Evolutionary conservation across 2,329 filamentous ascomycete species (phyloP), one percentile per base, ranked within the genome.

Genomic region (Lecanicillium sp.): DNA sequence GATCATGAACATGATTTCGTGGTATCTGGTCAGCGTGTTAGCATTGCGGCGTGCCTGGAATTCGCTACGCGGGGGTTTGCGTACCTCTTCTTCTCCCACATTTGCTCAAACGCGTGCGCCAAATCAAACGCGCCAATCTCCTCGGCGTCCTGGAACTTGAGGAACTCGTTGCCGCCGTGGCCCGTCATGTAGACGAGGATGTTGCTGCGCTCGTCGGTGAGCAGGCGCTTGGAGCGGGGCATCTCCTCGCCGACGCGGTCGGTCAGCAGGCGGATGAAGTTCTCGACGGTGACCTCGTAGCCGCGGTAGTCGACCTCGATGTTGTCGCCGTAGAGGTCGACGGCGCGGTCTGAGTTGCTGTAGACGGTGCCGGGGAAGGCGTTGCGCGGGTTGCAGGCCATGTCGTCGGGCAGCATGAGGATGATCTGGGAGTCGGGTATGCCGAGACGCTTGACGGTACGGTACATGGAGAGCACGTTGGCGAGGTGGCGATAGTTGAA

Each of bases 161-260:
- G 70, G 59, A 98, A 98, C 69, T 96, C 90, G 64, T 97, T 95
- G 15, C 93, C 93, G 26, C 93, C 93, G 60, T 98, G 93, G 1
- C 93, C 93, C 1, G 93, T 98, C 93, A 98, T 98, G 73, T 98
- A 98, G 10, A 98, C 91, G 48, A 98, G 73, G 51, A 98, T 94
- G 61, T 98, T 98, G 68, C 89, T 95, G 51, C 91, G 83, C 57
- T 95, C 90, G 62, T 98, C 93, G 4, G 91, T 97, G 62, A 95
- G 78, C 52, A 98, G 73, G 43, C 93, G 79, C 73, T 98, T 98
- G 68, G 89, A 95, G 55, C 90, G 79, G 6, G 93, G 93, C 72
- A 96, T 95, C 66, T 96, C 90, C 55, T 93, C 88, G 48, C 89
- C 90, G 51, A 96, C 87, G 24, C 93, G 84, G 63, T 98, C 93